phyloP scores from a whole-genome alignment of 345 rosid genomes.

The Sisymbrium altissimum region DNA sequence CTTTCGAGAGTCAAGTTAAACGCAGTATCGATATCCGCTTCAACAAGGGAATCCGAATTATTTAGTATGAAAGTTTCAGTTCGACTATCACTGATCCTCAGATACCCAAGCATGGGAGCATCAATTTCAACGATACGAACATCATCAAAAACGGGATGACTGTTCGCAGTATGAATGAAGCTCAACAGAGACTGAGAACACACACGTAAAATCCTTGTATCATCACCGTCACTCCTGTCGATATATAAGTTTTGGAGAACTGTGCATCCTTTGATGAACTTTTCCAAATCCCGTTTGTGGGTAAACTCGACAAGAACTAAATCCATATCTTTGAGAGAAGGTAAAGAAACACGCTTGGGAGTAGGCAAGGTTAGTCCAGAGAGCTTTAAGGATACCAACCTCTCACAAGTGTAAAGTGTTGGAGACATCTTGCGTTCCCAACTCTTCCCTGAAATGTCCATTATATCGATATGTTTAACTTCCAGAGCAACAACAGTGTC shows the following conservation, averaged over 20 bases:
- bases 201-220: not conserved
- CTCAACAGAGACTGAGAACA: conserved; percentile 2
- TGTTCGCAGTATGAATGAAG: not conserved
- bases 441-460: not conserved
- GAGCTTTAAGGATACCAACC: not conserved
- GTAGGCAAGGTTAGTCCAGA: not conserved
- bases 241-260: not conserved
- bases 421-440: not conserved
- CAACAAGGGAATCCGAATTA: not conserved
- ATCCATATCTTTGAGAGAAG: not conserved
- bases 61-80: not conserved
- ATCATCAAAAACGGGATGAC: not conserved
- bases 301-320: not conserved
- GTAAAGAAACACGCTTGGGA: not conserved
- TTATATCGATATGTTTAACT: not conserved
- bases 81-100: not conserved
- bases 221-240: not conserved
- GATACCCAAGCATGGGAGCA: conserved; percentile 5
- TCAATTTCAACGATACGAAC: not conserved
- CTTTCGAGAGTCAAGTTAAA: not conserved
- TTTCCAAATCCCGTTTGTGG: not conserved
- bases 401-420: conserved; percentile 5
- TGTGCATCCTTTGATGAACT: not conserved
- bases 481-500: not conserved
- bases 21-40: not conserved